These are phyloP conservation scores for Chaetomiaceae sp. DNA, from an alignment of 2,329 filamentous ascomycete species.

Conservation along the genomic window DNA sequence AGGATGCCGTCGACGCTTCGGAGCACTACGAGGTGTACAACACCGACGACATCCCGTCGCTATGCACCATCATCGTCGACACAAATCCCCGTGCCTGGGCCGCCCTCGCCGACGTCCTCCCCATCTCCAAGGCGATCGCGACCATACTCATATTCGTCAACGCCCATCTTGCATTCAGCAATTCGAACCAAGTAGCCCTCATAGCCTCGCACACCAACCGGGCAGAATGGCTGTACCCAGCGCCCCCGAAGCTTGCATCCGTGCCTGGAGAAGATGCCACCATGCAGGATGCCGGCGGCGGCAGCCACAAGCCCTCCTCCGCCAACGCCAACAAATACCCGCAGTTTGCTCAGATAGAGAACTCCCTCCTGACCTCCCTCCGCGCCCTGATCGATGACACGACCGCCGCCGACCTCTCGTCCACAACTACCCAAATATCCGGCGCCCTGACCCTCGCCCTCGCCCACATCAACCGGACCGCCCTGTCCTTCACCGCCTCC, in stretches of 20 bases:
- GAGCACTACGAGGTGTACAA: constrained; percentile 53
- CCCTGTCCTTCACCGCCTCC: constrained; percentile 56
- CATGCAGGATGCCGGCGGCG: constrained; percentile 42
- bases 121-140: constrained; percentile 77
- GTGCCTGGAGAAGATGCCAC: constrained; percentile 40
- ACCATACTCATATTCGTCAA: constrained; percentile 94
- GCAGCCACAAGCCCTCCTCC: constrained; percentile 24
- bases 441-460: constrained; percentile 87
- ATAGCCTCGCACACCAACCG: constrained; percentile 84
- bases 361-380: constrained; percentile 69
- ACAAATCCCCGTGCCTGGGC: constrained; percentile 93
- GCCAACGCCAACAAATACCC: constrained; percentile 89
- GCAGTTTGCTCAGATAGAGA: constrained; percentile 81
- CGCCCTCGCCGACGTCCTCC: constrained; percentile 64
- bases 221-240: constrained; percentile 84
- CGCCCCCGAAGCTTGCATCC: constrained; percentile 29
- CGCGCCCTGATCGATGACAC: constrained; percentile 66
- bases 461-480: constrained; percentile 80
- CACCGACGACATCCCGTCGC: constrained; percentile 61
- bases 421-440: constrained; percentile 82
- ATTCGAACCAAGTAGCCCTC: constrained; percentile 86
- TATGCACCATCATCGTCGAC: constrained; percentile 87
- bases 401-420: constrained; percentile 57
- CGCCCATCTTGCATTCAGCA: constrained; percentile 89
- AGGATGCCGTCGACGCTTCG: constrained; percentile 49